Evolutionary conservation across 805 yeast species (phyloP).

Genomic region (Saturnispora ahearnii): DNA sequence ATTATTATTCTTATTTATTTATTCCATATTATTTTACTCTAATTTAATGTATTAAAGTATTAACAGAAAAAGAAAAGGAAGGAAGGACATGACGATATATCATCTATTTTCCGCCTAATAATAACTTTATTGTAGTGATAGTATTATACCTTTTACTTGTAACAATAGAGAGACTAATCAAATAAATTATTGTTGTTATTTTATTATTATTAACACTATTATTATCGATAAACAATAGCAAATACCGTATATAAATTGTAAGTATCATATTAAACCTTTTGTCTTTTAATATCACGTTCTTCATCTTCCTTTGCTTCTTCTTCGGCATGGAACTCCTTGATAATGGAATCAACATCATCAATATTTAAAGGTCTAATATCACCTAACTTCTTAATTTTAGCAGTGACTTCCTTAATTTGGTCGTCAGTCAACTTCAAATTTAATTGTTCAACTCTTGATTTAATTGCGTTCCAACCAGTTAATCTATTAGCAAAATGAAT

Average conservation of each 20-base stretch:
- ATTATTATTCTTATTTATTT: background rate
- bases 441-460: conserved; percentile 94
- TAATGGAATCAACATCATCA: conserved; percentile 95
- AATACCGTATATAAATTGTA: no score
- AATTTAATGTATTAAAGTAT: no score
- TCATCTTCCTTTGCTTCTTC: conserved; percentile 23
- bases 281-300: conserved; percentile 27
- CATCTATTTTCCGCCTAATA: no score
- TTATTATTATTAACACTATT: background rate
- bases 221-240: background rate
- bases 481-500: conserved; percentile 96
- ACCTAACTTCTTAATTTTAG: conserved; percentile 87
- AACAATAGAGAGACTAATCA: no score
- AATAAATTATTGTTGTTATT: background rate
- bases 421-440: conserved; percentile 83
- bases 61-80: no score
- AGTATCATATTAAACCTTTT: conserved; percentile 20
- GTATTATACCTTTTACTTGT: no score
- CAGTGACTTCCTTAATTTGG: conserved; percentile 91
- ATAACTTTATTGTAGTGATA: no score
- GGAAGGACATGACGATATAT: no score
- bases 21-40: background rate
- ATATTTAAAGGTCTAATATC: conserved; percentile 90
- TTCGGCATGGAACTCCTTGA: conserved; percentile 79
- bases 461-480: conserved; percentile 99